phyloP scores from a whole-genome alignment of 208 protist genomes.

The Crithidia mellificae region DNA sequence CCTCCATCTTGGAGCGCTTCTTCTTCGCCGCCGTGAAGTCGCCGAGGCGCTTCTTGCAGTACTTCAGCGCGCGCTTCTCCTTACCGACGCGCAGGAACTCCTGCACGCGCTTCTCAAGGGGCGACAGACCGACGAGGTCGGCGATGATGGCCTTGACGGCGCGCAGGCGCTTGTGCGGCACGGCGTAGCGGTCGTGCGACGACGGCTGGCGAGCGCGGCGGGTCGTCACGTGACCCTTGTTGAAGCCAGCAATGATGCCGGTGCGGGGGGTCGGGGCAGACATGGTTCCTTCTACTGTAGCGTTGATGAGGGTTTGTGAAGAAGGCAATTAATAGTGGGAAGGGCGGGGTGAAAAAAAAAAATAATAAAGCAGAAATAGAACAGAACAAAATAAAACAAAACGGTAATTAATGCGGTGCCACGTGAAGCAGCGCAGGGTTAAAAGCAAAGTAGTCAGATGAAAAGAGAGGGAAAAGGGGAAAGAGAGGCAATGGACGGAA shows the following conservation, averaged over 20 bases:
- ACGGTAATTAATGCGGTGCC: too few relatives aligned
- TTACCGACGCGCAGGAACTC: constrained; percentile 94
- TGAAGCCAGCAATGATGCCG: constrained; percentile 92
- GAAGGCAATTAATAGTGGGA: neutral
- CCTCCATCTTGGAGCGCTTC: constrained; percentile 91
- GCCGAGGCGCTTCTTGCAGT: constrained; percentile 94
- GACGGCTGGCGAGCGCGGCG: constrained; percentile 80
- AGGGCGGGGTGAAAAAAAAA: neutral
- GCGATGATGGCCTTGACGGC: constrained; percentile 91
- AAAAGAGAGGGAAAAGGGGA: too few relatives aligned
- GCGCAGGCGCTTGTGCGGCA: constrained; percentile 89
- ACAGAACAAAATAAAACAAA: too few relatives aligned
- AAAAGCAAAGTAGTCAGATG: too few relatives aligned
- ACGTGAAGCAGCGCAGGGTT: too few relatives aligned
- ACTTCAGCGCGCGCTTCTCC: constrained; percentile 95
- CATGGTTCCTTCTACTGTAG: constrained; percentile 33
- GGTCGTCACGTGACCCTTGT: constrained; percentile 91
- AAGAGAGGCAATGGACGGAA: too few relatives aligned
- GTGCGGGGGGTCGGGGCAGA: constrained; percentile 74
- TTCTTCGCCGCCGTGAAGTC: constrained; percentile 91
- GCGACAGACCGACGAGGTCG: constrained; percentile 91
- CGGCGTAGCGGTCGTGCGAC: constrained; percentile 77
- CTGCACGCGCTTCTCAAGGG: constrained; percentile 91
- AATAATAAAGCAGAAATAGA: neutral
- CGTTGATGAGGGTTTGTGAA: neutral